Percentiles rank a stretch among this genome's conserved stretches.
Evolutionary conservation across 768 basidiomycete genomes (phyloP).

Genomic region (Mycena crocata): DNA sequence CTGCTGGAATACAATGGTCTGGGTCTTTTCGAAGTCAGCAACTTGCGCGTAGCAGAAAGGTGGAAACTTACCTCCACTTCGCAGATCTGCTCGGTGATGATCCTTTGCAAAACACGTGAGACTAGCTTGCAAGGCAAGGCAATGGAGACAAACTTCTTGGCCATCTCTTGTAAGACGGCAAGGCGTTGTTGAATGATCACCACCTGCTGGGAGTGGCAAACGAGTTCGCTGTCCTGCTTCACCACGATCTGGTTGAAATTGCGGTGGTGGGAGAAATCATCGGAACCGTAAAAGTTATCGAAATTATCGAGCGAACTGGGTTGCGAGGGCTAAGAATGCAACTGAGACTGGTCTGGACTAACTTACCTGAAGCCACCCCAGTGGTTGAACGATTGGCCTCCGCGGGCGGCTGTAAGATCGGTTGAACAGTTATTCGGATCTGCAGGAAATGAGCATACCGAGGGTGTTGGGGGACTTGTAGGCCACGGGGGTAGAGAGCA

Average conservation of each 20-base stretch:
- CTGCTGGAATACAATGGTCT: slow-evolving; percentile 58
- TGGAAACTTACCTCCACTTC: slow-evolving; percentile 63
- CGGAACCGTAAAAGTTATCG: slow-evolving; percentile 58
- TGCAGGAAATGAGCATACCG: slow-evolving; percentile 11
- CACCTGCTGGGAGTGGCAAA: slow-evolving; percentile 52
- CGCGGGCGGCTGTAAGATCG: slow-evolving; percentile 30
- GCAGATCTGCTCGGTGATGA: slow-evolving; percentile 61
- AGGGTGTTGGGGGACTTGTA: slow-evolving; percentile 35
- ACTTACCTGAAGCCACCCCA: slow-evolving; percentile 39
- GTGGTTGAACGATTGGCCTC: slow-evolving; percentile 39
- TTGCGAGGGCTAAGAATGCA: too few relatives aligned
- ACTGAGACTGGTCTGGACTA: too few relatives aligned
- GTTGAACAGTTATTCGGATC: not conserved
- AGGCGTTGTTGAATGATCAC: slow-evolving; percentile 61
- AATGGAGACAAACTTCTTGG: slow-evolving; percentile 50
- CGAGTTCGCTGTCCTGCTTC: slow-evolving; percentile 50
- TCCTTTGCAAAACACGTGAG: slow-evolving; percentile 38
- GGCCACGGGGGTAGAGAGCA: slow-evolving; percentile 40
- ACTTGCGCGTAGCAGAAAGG: slow-evolving; percentile 52
- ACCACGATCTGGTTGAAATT: slow-evolving; percentile 48
- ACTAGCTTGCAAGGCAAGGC: not conserved
- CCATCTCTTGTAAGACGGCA: slow-evolving; percentile 59
- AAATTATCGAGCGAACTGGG: slow-evolving; percentile 47
- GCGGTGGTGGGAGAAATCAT: slow-evolving; percentile 55
- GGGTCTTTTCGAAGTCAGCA: too few relatives aligned